Evolutionary conservation across 2,329 filamentous ascomycete species (phyloP).

Genomic region (Clonostachys rosea): DNA sequence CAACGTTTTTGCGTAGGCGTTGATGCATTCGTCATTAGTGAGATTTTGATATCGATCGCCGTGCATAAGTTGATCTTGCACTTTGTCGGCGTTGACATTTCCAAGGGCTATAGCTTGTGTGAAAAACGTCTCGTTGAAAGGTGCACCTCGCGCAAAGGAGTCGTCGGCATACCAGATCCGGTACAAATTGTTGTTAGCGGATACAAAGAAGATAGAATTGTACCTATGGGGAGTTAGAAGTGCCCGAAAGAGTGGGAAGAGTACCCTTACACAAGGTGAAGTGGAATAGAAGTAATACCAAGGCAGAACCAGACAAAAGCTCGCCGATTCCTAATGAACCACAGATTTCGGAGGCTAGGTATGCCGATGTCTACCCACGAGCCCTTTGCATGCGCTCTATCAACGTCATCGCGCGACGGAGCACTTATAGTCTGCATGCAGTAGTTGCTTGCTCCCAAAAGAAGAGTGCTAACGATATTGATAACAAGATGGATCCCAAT

Average conservation of each 20-base stretch:
- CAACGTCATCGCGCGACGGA: slow-evolving; percentile 21
- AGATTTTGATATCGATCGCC: neutral
- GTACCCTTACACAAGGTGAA: neutral
- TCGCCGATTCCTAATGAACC: neutral
- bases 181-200: neutral
- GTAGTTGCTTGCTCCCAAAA: slow-evolving; percentile 27
- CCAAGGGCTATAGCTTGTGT: too few species aligned
- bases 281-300: neutral
- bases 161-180: neutral
- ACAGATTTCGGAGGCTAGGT: slow-evolving; percentile 9
- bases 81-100: too few species aligned
- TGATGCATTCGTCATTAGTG: neutral
- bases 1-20: neutral
- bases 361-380: slow-evolving; percentile 15
- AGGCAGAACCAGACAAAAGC: too few species aligned
- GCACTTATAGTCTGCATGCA: slow-evolving; percentile 26
- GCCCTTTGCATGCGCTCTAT: slow-evolving; percentile 9
- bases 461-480: slow-evolving; percentile 9
- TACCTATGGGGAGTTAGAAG: neutral
- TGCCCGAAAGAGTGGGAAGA: neutral
- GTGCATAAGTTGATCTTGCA: too few species aligned
- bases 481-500: neutral
- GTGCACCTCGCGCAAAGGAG: too few species aligned
- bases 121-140: too few species aligned
- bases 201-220: neutral